Conservation (phyloP, 192 early-diverging fungal genomes). For the Podila epicladia region DNA sequence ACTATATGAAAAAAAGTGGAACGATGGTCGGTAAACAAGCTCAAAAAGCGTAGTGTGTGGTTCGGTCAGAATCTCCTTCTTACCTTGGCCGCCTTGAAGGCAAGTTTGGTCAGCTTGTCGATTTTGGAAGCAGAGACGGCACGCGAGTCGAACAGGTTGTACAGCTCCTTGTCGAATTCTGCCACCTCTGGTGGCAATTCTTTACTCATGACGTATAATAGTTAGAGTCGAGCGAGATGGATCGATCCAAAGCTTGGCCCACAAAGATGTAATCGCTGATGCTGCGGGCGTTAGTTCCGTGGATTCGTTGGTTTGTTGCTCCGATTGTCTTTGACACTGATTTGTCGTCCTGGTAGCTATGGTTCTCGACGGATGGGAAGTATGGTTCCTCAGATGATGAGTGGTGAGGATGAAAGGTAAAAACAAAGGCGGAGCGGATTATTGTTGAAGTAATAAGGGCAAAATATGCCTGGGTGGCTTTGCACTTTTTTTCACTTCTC, state of each 20-base stretch:
- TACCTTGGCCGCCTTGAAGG: slow-evolving; percentile 54
- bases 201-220: slow-evolving; percentile 1
- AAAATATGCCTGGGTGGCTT: neutral
- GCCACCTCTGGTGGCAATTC: slow-evolving; percentile 41
- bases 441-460: neutral
- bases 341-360: too few relatives aligned
- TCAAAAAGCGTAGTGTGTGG: neutral
- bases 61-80: neutral
- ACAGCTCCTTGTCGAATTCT: slow-evolving; percentile 53
- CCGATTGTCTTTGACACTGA: too few relatives aligned
- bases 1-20: slow-evolving; percentile 55
- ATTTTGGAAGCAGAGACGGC: slow-evolving; percentile 54
- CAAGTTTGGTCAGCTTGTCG: slow-evolving; percentile 53
- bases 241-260: too few relatives aligned
- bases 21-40: neutral
- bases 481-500: neutral
- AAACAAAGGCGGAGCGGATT: neutral
- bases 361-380: too few relatives aligned
- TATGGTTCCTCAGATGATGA: neutral
- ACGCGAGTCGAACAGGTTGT: slow-evolving; percentile 52
- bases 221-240: too few relatives aligned
- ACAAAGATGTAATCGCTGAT: too few relatives aligned
- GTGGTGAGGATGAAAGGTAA: neutral
- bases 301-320: too few relatives aligned
- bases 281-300: too few relatives aligned